These are phyloP conservation scores for Beauveria sp. DNA, from an alignment of 2,329 filamentous ascomycete species.

Conservation along the genomic window DNA sequence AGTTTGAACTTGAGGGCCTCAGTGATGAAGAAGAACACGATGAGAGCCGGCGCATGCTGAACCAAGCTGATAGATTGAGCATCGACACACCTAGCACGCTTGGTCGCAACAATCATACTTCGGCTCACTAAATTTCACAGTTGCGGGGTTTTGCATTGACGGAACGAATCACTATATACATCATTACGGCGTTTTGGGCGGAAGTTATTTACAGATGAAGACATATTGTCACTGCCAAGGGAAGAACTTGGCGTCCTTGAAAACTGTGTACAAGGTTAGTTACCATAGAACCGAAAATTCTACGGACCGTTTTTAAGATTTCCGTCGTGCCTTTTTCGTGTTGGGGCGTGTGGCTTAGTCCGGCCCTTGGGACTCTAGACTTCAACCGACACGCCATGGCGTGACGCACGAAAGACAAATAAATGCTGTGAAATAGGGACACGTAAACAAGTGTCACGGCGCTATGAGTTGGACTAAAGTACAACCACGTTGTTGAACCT, in stretches of 20 bases:
- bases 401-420: too few relatives aligned
- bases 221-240: not conserved
- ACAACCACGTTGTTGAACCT: too few relatives aligned
- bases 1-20: constrained; percentile 87
- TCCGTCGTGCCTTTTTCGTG: not conserved
- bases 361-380: too few relatives aligned
- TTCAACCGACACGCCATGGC: too few relatives aligned
- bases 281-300: not conserved
- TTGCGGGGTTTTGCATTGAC: not conserved
- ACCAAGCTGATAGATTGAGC: constrained; percentile 24
- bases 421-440: too few relatives aligned
- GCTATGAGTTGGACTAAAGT: too few relatives aligned
- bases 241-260: not conserved
- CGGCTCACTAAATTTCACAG: constrained; percentile 17
- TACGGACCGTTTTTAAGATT: not conserved
- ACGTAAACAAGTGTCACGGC: too few relatives aligned
- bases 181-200: constrained; percentile 3
- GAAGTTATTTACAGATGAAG: not conserved
- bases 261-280: not conserved
- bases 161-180: not conserved
- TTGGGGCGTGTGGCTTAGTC: not conserved
- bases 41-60: constrained; percentile 32
- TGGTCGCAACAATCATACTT: constrained; percentile 25
- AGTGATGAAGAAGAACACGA: constrained; percentile 83
- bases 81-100: constrained; percentile 36